Evolutionary conservation across 2,329 filamentous ascomycete species (phyloP), one percentile per base, ranked within the genome.

Genomic region (Claviceps spartinae): DNA sequence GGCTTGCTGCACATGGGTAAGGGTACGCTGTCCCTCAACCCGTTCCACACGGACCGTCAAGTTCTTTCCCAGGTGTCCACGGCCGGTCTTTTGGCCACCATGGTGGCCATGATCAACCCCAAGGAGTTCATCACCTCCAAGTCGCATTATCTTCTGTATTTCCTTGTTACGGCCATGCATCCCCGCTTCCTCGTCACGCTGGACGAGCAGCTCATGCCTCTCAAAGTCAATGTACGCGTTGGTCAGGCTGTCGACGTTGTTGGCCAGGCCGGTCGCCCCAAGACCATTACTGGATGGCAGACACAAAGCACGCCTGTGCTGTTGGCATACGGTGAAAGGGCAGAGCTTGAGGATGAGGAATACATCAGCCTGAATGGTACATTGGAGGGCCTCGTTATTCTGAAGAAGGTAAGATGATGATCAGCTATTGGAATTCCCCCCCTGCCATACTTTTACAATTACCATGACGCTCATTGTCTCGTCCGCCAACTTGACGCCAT

Each of bases 281-380:
- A 98, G 83, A 98, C 93, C 2, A 98, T 98, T 62, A 98, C 93
- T 9, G 93, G 93, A 50, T 98, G 93, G 93, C 93, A 98, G 72
- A 98, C 93, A 58, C 93, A 98, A 75, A 96, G 88, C 73, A 98
- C 93, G n/a, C 93, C 93, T 0, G 93, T 98, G 47, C 75, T 98
- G 54, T 74, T 98, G 61, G 85, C 88, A n/a, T 85, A 95, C 64
- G 93, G 94, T 34, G 93, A 98, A 75, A 79, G 94, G 62, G 93
- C 93, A 9, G 93, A 98, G 74, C 74, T 98, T 49, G 93, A 98
- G 69, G 93, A 98, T 63, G 93, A 98, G 72, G 84, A 98, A 72
- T 98, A 97, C 67, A 84, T 97, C 58, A 88, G 86, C 69, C 72
- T 98, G 64, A 94, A 84, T 66, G 93, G 82, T 72, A 95, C 84